A percentile compares a stretch with the other conserved stretches of the same genome.
Conservation (phyloP, 148 eudicot genomes). For the Drosera capensis region DNA sequence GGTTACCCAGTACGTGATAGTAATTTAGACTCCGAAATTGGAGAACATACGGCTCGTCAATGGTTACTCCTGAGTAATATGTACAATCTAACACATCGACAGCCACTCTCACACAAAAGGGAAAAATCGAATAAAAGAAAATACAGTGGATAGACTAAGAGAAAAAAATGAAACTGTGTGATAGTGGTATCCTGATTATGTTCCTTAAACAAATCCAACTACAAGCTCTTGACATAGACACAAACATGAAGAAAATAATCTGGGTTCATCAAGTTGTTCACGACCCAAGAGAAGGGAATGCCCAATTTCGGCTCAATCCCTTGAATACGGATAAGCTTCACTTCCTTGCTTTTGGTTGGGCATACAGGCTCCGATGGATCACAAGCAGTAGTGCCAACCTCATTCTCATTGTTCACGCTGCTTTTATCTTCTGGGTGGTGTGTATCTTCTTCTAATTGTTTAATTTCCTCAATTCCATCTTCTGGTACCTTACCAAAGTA, state of each 20-base stretch:
- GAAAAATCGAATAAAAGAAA: too few species aligned
- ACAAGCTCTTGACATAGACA: conserved; percentile 40
- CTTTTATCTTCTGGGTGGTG: conserved; percentile 22
- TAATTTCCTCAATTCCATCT: conserved; percentile 8
- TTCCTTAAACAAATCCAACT: too few species aligned
- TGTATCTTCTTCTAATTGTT: conserved; percentile 17
- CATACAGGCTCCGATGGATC: conserved; percentile 9
- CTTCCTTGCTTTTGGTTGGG: conserved; percentile 16
- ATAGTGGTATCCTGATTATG: too few species aligned
- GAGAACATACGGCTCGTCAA: too few species aligned
- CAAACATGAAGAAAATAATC: conserved; percentile 78
- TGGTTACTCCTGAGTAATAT: too few species aligned
- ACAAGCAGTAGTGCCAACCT: conserved; percentile 12
- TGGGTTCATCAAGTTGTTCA: conserved; percentile 82
- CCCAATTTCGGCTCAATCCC: conserved; percentile 66
- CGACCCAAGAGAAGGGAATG: conserved; percentile 84
- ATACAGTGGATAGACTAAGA: too few species aligned
- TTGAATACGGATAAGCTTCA: conserved; percentile 74
- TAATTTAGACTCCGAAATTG: too few species aligned
- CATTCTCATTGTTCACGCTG: conserved; percentile 14
- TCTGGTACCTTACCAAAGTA: conserved; percentile 22
- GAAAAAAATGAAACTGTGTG: too few species aligned
- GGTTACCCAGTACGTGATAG: too few species aligned
- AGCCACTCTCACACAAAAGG: too few species aligned
- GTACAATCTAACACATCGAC: too few species aligned